Conservation (phyloP, 2,329 filamentous ascomycete genomes). For the Nemania serpens region DNA sequence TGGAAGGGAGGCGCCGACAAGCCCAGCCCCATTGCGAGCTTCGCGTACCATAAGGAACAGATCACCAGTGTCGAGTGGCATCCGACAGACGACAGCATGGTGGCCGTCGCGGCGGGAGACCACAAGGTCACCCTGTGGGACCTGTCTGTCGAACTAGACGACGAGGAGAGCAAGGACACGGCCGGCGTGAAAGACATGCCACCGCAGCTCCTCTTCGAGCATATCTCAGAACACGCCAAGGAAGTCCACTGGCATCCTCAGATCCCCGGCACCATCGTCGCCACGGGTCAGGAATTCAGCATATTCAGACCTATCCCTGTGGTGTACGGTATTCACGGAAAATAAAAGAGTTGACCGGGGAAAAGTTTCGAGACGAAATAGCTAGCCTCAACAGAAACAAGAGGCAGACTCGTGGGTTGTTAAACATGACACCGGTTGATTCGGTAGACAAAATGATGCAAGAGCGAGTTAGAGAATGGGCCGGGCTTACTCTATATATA, state of each 20-base stretch:
- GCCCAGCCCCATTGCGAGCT: conserved; percentile 86
- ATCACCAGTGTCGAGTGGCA: conserved; percentile 98
- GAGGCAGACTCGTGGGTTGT: not conserved
- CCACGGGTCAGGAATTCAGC: conserved; percentile 88
- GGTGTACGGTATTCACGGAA: conserved; percentile 49
- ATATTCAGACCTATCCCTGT: conserved; percentile 85
- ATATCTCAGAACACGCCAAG: conserved; percentile 94
- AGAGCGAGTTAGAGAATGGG: not conserved
- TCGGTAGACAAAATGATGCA: not conserved
- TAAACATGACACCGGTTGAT: not conserved
- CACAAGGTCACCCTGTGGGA: conserved; percentile 97
- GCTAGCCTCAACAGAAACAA: not conserved
- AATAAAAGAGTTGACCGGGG: conserved; percentile 27
- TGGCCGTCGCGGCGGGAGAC: conserved; percentile 89
- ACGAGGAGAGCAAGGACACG: conserved; percentile 92
- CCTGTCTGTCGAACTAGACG: conserved; percentile 92
- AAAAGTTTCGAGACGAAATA: not conserved
- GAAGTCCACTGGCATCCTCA: conserved; percentile 98
- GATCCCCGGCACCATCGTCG: conserved; percentile 86
- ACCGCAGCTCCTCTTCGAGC: conserved; percentile 92
- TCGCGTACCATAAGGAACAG: conserved; percentile 94
- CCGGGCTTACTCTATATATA: not conserved
- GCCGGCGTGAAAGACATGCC: conserved; percentile 88
- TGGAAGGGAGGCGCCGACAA: conserved; percentile 76
- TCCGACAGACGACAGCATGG: conserved; percentile 93